Evolutionary conservation across 1,284 basidiomycete genomes (phyloP).

Genomic region (Austroboletus novae-zelandiae): DNA sequence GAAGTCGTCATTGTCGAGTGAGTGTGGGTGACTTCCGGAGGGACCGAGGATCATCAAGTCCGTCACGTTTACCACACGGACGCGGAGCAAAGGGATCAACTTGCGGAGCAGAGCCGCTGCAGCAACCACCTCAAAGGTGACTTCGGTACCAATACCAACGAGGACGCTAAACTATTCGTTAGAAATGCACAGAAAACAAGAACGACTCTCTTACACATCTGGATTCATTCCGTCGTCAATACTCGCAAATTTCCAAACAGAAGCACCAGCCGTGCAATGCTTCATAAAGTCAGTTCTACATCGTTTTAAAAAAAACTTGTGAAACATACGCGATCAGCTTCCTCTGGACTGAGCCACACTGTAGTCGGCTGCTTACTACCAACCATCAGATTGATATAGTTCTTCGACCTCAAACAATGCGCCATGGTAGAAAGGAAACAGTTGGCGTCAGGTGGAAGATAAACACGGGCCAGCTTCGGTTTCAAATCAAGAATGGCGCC

Average conservation of each 20-base stretch:
- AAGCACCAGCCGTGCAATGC: conserved; percentile 76
- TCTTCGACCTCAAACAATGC: conserved; percentile 80
- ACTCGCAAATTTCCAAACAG: conserved; percentile 76
- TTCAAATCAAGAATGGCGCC: conserved; percentile 80
- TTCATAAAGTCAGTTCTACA: conserved; percentile 23
- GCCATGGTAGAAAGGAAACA: conserved; percentile 77
- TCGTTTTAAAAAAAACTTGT: neutral
- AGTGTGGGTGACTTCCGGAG: conserved; percentile 72
- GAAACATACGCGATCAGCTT: conserved; percentile 52
- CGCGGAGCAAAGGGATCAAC: conserved; percentile 59
- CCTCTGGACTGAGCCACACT: conserved; percentile 65
- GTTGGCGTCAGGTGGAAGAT: conserved; percentile 89
- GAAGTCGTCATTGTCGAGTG: conserved; percentile 64
- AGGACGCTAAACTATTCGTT: conserved; percentile 48
- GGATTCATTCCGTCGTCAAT: conserved; percentile 61
- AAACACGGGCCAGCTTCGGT: conserved; percentile 72
- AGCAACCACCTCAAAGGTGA: conserved; percentile 76
- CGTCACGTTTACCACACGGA: conserved; percentile 80
- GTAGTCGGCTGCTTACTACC: conserved; percentile 80
- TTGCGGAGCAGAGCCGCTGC: conserved; percentile 73
- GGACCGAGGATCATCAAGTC: conserved; percentile 79
- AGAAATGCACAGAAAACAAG: neutral
- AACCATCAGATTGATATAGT: conserved; percentile 85
- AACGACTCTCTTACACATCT: conserved; percentile 51
- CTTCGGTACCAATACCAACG: conserved; percentile 73